Evolutionary conservation across 1,284 basidiomycete species (phyloP).

Genomic region (Peniophora sp.): DNA sequence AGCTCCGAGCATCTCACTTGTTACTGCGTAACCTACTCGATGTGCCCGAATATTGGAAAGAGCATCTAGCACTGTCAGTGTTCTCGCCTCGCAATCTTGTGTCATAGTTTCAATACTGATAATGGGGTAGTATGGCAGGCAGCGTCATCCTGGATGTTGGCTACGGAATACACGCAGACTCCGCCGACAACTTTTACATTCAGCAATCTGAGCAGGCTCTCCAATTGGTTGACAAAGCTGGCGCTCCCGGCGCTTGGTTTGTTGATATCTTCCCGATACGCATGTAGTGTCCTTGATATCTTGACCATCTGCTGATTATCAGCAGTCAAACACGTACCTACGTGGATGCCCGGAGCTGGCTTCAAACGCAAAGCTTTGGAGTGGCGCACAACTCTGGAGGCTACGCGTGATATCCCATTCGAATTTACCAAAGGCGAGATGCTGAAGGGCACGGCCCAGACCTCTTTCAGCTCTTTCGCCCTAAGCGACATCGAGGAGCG

Average conservation of each 20-base stretch:
- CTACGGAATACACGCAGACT: conserved; percentile 21
- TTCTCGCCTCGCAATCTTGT: not conserved
- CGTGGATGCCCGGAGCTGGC: conserved; percentile 48
- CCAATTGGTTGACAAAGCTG: conserved; percentile 38
- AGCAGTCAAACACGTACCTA: conserved; percentile 37
- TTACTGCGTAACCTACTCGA: too few species aligned
- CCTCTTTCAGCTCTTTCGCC: too few species aligned
- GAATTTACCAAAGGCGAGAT: not conserved
- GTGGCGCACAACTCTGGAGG: not conserved
- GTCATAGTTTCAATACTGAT: not conserved
- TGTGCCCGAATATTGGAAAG: not conserved
- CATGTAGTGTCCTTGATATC: conserved; percentile 11
- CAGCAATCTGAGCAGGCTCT: conserved; percentile 37
- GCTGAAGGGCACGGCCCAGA: not conserved
- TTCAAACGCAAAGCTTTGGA: conserved; percentile 44
- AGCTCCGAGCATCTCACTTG: too few species aligned
- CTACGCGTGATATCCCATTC: not conserved
- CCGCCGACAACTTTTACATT: conserved; percentile 18
- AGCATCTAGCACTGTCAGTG: not conserved
- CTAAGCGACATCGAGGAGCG: too few species aligned
- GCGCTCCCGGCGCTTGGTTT: conserved; percentile 43
- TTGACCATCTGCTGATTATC: conserved; percentile 4
- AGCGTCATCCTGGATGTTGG: conserved; percentile 32
- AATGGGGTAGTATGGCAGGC: conserved; percentile 17
- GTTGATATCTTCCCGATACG: conserved; percentile 50